Conservation (phyloP, 108 stramenopile genomes). For the Skeletonema menzelii region DNA sequence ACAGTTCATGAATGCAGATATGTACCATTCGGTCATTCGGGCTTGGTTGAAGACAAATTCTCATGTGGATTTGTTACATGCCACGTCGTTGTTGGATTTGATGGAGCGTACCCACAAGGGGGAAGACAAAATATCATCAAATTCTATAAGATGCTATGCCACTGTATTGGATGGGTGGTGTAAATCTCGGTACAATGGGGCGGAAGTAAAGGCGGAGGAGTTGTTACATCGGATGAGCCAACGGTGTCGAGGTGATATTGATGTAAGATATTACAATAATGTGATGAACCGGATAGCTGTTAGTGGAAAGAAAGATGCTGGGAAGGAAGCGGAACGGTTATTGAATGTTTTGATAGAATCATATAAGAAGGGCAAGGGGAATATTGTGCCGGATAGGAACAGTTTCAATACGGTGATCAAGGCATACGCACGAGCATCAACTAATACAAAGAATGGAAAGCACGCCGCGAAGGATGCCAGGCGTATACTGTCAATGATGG, state of each 20-base stretch:
- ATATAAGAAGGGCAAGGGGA: slow-evolving; percentile 12
- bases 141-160: slow-evolving; percentile 20
- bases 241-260: neutral
- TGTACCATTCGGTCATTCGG: slow-evolving; percentile 30
- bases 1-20: slow-evolving; percentile 9
- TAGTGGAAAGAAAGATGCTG: slow-evolving; percentile 18
- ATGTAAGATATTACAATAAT: slow-evolving; percentile 32
- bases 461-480: slow-evolving; percentile 17
- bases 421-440: slow-evolving; percentile 21
- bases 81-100: slow-evolving; percentile 20
- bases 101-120: slow-evolving; percentile 22
- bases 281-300: slow-evolving; percentile 41
- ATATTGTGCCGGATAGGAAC: slow-evolving; percentile 18
- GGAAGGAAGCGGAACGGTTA: slow-evolving; percentile 22
- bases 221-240: slow-evolving; percentile 21
- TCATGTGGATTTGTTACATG: slow-evolving; percentile 13
- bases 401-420: slow-evolving; percentile 46
- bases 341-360: slow-evolving; percentile 21
- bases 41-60: slow-evolving; percentile 21
- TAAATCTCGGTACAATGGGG: slow-evolving; percentile 20
- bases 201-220: slow-evolving; percentile 26
- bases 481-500: slow-evolving; percentile 38
- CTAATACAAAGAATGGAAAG: slow-evolving; percentile 11
- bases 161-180: slow-evolving; percentile 27
- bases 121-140: neutral